phyloP scores from a whole-genome alignment of 1,139 yeast species.

The Taiozyma sp. region DNA sequence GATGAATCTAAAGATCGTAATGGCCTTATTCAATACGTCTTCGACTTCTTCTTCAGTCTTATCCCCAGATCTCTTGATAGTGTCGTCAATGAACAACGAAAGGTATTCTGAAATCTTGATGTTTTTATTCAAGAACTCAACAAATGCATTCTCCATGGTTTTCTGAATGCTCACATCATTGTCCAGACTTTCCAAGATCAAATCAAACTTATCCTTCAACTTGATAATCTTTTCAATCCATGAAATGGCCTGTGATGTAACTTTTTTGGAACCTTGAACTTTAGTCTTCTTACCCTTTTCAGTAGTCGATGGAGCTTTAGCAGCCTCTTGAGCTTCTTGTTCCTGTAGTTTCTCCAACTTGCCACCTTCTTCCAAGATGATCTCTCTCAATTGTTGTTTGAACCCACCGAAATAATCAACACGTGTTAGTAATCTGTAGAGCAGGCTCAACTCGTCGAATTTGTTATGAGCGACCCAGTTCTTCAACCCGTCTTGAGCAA shows the following conservation, averaged over 20 bases:
- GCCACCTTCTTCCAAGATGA: conserved; percentile 40
- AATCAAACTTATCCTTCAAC: conserved; percentile 47
- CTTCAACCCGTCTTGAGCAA: conserved; percentile 49
- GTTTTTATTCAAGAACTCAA: conserved; percentile 54
- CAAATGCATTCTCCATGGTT: conserved; percentile 55
- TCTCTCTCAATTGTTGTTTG: conserved; percentile 41
- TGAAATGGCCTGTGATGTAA: conserved; percentile 44
- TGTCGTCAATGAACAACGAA: conserved; percentile 70
- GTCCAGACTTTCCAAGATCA: conserved; percentile 41
- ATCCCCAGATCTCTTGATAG: conserved; percentile 55
- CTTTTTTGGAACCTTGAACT: conserved; percentile 26
- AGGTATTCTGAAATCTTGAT: conserved; percentile 64
- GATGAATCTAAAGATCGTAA: conserved; percentile 59
- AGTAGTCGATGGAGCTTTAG: conserved; percentile 4
- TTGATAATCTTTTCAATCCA: conserved; percentile 65
- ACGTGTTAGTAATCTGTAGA: conserved; percentile 48
- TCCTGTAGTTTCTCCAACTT: conserved; percentile 23
- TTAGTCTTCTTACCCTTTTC: conserved; percentile 11
- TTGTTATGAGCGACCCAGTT: conserved; percentile 45
- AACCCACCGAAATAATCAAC: conserved; percentile 50
- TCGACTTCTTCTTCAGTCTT: conserved; percentile 49
- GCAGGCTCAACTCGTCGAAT: conserved; percentile 34
- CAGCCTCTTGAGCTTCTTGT: conserved; percentile 6
- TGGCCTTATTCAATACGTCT: conserved; percentile 47
- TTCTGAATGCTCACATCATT: conserved; percentile 46